These are phyloP conservation scores for Citrullus colocynthis DNA, from an alignment of 306 rosid species.

Conservation along the genomic window DNA sequence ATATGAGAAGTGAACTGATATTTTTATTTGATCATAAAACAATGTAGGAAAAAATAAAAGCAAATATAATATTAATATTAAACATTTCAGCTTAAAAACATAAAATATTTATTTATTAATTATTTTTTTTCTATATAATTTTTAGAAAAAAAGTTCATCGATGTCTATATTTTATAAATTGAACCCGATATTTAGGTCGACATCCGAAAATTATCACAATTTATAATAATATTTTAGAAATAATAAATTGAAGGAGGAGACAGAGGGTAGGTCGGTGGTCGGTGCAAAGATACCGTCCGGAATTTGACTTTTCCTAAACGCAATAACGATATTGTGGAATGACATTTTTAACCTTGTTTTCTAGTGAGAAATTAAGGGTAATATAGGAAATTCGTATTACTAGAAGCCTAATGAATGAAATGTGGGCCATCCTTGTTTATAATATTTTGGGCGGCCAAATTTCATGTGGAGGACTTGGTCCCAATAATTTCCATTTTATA, in stretches of 20 bases:
- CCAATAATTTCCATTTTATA: neutral
- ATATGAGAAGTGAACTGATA: too few species aligned
- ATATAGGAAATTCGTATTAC: neutral
- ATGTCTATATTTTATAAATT: too few species aligned
- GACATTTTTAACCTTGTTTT: neutral
- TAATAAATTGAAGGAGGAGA: neutral
- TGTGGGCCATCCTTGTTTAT: neutral
- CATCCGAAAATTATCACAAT: too few species aligned
- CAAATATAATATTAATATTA: too few species aligned
- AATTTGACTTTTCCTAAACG: neutral
- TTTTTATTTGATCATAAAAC: too few species aligned
- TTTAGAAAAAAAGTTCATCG: too few species aligned
- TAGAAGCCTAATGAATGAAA: neutral
- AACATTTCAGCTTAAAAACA: too few species aligned
- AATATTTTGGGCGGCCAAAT: neutral
- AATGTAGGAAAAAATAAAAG: too few species aligned
- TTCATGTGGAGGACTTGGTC: neutral
- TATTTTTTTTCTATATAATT: too few species aligned
- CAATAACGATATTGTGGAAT: neutral
- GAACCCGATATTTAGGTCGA: too few species aligned
- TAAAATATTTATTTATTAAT: too few species aligned
- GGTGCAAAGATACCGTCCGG: neutral
- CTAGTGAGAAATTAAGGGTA: neutral
- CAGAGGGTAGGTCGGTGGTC: slow-evolving; percentile 8
- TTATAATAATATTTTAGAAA: too few species aligned